Evolutionary conservation across 495 filamentous ascomycete species (phyloP), one percentile per base, ranked within the genome.

Genomic region (Talaromyces nanjingensis): DNA sequence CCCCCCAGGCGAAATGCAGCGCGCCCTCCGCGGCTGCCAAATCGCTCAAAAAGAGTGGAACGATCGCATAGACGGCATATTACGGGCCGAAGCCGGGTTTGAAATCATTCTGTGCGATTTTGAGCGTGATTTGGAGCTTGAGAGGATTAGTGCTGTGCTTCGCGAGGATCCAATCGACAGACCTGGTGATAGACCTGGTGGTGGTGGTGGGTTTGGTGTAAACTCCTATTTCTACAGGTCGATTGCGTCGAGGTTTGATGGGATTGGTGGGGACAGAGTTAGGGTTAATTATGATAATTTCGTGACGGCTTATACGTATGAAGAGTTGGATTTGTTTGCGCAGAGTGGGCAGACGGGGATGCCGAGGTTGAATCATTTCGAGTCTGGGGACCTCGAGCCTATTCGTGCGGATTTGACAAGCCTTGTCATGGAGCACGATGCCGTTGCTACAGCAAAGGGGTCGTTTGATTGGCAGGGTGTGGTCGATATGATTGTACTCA

Each of bases 81-180:
- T 90, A 1, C 80, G 87, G 16, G 88, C 88, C 84, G 87, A 90
- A 65, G 82, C 81, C 29, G 87, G 87, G 0, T 89, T 89, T 60
- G 87, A 89, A 71, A 74, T 90, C 47, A 87, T 90, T 54, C 72
- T 87, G n/a, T 90, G 87, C 70, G 70, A 84, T 34, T 89, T 89
- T 62, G 71, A 72, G 49, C 70, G 81, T 18, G 74, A 75, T 58
- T 42, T 77, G 20, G 71, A 78, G 25, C 65, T 62, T 1, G 53
- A 74, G 2, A 67, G 72, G 0, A 73, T 75, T 6, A 70, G 66
- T 6, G 68, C 70, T 37, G 71, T 74, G 1, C 34, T 4, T 31
- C 31, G 25, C 4, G 37, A 42, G 37, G 12, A 42, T 0, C 14
- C 31, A 20, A 12, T 4, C 1, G 57, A 59, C 4, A 22, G 57